Conservation (phyloP, 2,329 filamentous ascomycete species). For the Botrytis byssoidea region DNA sequence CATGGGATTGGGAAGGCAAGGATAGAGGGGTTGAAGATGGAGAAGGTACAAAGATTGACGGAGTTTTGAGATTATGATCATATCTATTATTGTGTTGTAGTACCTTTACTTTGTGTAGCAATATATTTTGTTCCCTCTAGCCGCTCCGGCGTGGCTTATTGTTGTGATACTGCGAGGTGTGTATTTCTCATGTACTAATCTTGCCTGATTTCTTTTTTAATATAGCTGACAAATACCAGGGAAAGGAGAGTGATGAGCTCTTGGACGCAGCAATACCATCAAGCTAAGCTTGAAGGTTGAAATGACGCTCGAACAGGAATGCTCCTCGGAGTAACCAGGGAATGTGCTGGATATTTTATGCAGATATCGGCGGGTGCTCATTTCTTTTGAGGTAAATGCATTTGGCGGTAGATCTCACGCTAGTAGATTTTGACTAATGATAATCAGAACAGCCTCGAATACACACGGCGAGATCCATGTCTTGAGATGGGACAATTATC, state of each 20-base stretch:
- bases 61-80: neutral
- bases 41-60: neutral
- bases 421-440: conserved; percentile 56
- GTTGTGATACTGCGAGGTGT: neutral
- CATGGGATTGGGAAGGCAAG: neutral
- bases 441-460: conserved; percentile 25
- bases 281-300: neutral
- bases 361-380: conserved; percentile 56
- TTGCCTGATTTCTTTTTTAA: no score
- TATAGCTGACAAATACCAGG: neutral
- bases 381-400: conserved; percentile 58
- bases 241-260: neutral
- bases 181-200: neutral
- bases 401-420: conserved; percentile 49
- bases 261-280: neutral
- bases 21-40: neutral
- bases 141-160: neutral
- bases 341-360: conserved; percentile 40
- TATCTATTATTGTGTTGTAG: neutral
- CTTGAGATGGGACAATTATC: conserved; percentile 55
- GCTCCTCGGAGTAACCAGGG: neutral
- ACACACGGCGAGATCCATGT: conserved; percentile 41
- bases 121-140: neutral
- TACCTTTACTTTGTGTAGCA: neutral
- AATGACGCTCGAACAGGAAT: neutral